Percentiles rank a stretch among this genome's conserved stretches.
These are phyloP conservation scores for Abortiporus biennis DNA, from an alignment of 1,284 basidiomycete species.

Conservation along the genomic window DNA sequence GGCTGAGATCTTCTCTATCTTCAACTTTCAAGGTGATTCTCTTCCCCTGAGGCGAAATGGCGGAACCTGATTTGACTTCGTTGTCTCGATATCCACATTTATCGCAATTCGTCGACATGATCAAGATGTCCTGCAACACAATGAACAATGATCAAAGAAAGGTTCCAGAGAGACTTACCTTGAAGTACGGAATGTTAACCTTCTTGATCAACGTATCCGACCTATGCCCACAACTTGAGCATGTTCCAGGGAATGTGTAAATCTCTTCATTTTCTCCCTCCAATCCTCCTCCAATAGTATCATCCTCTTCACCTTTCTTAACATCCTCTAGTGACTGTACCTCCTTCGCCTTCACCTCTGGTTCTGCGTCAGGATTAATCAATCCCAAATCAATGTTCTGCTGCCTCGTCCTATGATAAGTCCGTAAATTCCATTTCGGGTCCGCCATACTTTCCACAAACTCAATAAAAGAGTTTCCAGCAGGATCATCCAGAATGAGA, in stretches of 20 bases:
- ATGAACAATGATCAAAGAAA: neutral
- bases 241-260: constrained; percentile 83
- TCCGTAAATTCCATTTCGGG: constrained; percentile 90
- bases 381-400: constrained; percentile 86
- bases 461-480: constrained; percentile 94
- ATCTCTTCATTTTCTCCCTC: constrained; percentile 72
- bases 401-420: constrained; percentile 77
- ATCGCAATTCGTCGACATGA: constrained; percentile 99
- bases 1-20: constrained; percentile 89
- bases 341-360: constrained; percentile 2
- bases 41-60: constrained; percentile 84
- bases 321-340: constrained; percentile 15
- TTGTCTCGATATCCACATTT: constrained; percentile 95
- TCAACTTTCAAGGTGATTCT: constrained; percentile 87
- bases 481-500: constrained; percentile 86
- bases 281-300: constrained; percentile 24
- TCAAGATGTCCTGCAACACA: constrained; percentile 75
- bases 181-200: constrained; percentile 97
- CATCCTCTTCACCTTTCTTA: constrained; percentile 29
- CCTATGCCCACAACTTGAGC: constrained; percentile 83
- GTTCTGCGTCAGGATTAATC: constrained; percentile 30
- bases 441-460: constrained; percentile 77
- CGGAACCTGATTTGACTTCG: constrained; percentile 93
- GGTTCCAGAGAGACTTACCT: constrained; percentile 41
- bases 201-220: constrained; percentile 94